These are phyloP conservation scores for Aspergillus fijiensis DNA, from an alignment of 2,329 filamentous ascomycete genomes.

Conservation along the genomic window DNA sequence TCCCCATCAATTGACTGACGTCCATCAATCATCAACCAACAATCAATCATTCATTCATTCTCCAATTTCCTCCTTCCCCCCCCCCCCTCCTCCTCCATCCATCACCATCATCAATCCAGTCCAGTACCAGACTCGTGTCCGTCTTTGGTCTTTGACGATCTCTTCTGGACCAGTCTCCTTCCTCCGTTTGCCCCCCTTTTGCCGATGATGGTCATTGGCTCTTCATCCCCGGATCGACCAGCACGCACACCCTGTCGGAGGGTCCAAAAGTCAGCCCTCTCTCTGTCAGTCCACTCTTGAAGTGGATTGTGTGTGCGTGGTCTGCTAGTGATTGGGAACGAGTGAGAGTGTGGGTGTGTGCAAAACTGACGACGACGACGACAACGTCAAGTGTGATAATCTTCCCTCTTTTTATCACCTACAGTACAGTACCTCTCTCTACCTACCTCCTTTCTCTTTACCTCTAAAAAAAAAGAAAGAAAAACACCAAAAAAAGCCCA, in stretches of 20 bases:
- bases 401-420: neutral
- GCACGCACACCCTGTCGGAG: slow-evolving; percentile 8
- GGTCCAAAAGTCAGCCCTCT: slow-evolving; percentile 5
- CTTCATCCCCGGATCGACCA: slow-evolving; percentile 7
- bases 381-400: neutral
- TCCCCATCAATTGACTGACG: slow-evolving; percentile 1
- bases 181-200: slow-evolving; percentile 2
- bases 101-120: neutral
- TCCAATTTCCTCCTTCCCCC: neutral
- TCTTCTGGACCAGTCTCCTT: neutral
- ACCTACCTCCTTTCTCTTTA: neutral
- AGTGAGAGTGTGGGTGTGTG: neutral
- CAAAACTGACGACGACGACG: neutral
- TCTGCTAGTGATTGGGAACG: neutral
- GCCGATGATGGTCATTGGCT: slow-evolving; percentile 8
- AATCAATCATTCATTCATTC: too few relatives aligned
- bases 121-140: neutral
- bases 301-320: neutral
- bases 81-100: too few relatives aligned
- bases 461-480: neutral
- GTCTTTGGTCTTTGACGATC: neutral
- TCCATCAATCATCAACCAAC: slow-evolving; percentile 4
- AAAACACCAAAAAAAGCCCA: neutral
- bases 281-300: neutral
- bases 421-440: too few relatives aligned